Evolutionary conservation across 306 rosid genomes (phyloP).

Genomic region (Abrus pulchellus): DNA sequence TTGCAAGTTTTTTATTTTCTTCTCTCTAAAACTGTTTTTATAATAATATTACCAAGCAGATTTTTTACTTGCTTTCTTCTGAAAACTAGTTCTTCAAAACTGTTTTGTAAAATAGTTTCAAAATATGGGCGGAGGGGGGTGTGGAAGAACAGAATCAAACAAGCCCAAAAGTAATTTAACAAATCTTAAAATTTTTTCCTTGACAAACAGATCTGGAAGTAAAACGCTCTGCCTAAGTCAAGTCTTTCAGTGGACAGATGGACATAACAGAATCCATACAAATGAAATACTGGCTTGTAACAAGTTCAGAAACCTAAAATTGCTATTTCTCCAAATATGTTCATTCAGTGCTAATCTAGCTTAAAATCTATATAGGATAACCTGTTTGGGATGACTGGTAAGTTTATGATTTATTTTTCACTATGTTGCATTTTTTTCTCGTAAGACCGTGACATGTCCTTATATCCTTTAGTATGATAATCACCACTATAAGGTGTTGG

Average conservation of each 20-base stretch:
- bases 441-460: neutral
- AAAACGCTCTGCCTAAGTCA: neutral
- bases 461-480: neutral
- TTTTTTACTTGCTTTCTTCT: too few relatives aligned
- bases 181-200: constrained; percentile 1
- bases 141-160: too few relatives aligned
- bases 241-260: neutral
- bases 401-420: neutral
- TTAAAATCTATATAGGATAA: neutral
- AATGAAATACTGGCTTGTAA: neutral
- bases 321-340: neutral
- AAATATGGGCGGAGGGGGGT: too few relatives aligned
- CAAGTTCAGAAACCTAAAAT: neutral
- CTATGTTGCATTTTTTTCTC: neutral
- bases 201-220: neutral
- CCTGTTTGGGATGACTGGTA: neutral
- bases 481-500: neutral
- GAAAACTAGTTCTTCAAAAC: too few relatives aligned
- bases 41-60: too few relatives aligned
- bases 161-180: neutral
- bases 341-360: neutral
- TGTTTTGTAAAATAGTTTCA: too few relatives aligned
- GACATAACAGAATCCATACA: neutral
- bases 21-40: too few relatives aligned
- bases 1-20: too few relatives aligned